Conservation (phyloP, 1,284 basidiomycete genomes). For the Cryptococcus jaspeensis region DNA sequence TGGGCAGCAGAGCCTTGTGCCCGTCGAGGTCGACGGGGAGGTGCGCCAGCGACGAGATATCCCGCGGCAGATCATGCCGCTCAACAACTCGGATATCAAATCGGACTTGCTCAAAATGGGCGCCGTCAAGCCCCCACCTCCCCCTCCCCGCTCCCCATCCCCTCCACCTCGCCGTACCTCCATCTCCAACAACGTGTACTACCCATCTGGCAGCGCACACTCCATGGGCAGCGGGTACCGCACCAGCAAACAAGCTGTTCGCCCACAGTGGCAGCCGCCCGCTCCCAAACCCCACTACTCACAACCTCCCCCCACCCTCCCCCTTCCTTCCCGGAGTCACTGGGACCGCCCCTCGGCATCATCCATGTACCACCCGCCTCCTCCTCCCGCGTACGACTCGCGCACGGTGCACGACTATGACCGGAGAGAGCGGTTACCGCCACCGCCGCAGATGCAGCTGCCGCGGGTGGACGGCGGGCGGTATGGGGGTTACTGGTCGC, state of each 20-base stretch:
- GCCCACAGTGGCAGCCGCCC: neutral
- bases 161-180: neutral
- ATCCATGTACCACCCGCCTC: neutral
- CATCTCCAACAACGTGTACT: neutral
- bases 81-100: slow-evolving; percentile 11
- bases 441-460: neutral
- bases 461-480: neutral
- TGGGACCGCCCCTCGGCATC: neutral
- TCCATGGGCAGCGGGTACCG: neutral
- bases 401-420: slow-evolving; percentile 4
- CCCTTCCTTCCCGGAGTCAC: neutral
- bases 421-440: neutral
- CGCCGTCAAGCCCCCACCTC: neutral
- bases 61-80: slow-evolving; percentile 5
- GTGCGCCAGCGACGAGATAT: slow-evolving; percentile 21
- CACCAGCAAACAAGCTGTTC: neutral
- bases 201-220: neutral
- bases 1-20: slow-evolving; percentile 14
- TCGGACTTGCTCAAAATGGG: slow-evolving; percentile 26
- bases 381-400: slow-evolving; percentile 1
- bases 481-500: neutral
- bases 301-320: neutral
- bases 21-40: slow-evolving; percentile 16
- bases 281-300: neutral
- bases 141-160: neutral